Evolutionary conservation across 179 eudicot species (phyloP).

Genomic region (Gypsophila paniculata): DNA sequence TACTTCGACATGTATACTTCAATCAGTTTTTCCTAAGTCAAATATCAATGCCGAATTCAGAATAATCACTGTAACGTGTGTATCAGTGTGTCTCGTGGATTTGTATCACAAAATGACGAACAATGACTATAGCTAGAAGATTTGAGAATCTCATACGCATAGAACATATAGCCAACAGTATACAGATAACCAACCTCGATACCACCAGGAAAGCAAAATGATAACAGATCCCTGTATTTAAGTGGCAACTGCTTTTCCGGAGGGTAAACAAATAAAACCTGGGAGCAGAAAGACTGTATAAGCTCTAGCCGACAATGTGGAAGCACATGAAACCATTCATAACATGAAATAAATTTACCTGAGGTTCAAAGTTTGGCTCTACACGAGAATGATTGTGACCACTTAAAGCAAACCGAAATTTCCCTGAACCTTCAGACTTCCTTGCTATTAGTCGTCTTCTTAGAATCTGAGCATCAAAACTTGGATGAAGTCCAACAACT

Average conservation of each 20-base stretch:
- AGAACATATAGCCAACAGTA: constrained; percentile 8
- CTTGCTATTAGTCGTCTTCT: constrained; percentile 52
- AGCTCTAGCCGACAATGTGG: constrained; percentile 15
- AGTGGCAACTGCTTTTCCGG: constrained; percentile 87
- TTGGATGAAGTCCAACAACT: constrained; percentile 92
- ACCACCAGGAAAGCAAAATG: constrained; percentile 97
- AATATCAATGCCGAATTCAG: background rate
- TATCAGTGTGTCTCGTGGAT: no score
- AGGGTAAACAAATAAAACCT: constrained; percentile 96
- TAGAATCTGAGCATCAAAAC: constrained; percentile 67
- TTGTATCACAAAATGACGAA: constrained; percentile 6
- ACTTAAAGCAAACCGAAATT: constrained; percentile 57
- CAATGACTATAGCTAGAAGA: background rate
- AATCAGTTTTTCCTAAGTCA: background rate
- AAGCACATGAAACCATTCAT: background rate
- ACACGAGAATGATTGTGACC: constrained; percentile 64
- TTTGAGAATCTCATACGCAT: background rate
- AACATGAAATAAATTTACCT: constrained; percentile 46
- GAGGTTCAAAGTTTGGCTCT: constrained; percentile 84
- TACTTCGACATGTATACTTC: background rate
- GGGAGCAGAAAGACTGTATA: constrained; percentile 28
- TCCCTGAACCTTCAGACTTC: constrained; percentile 74
- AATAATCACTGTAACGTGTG: background rate
- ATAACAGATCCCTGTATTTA: constrained; percentile 82
- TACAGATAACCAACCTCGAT: constrained; percentile 57